phyloP scores from a whole-genome alignment of 805 yeast species.

The Metschnikowia gelsemii region DNA sequence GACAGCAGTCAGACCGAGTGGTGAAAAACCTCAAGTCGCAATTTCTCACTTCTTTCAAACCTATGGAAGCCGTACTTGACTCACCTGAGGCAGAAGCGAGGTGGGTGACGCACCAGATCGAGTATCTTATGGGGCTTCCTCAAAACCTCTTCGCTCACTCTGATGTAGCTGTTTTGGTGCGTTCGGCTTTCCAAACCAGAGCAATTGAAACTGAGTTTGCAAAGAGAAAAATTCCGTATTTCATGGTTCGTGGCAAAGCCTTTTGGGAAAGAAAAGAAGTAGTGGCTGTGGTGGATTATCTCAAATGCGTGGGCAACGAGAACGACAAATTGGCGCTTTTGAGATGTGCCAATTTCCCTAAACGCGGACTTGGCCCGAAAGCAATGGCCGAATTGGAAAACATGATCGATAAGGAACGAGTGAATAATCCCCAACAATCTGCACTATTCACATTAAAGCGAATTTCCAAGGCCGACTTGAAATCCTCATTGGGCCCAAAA shows the following conservation, averaged over 20 bases:
- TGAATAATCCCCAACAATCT: constrained; percentile 1
- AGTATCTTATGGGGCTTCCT: constrained; percentile 46
- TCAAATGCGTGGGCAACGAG: constrained; percentile 60
- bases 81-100: constrained; percentile 55
- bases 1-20: constrained; percentile 52
- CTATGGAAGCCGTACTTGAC: constrained; percentile 43
- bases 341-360: constrained; percentile 58
- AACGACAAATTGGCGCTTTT: constrained; percentile 60
- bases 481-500: constrained; percentile 16
- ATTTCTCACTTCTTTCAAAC: constrained; percentile 40
- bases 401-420: constrained; percentile 24
- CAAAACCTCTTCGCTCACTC: constrained; percentile 41
- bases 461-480: constrained; percentile 8
- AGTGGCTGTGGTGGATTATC: constrained; percentile 56
- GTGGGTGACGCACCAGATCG: constrained; percentile 56
- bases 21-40: constrained; percentile 50
- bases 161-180: constrained; percentile 72
- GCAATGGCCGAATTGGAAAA: constrained; percentile 33
- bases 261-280: constrained; percentile 82
- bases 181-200: constrained; percentile 63
- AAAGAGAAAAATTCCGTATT: constrained; percentile 57
- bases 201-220: constrained; percentile 64
- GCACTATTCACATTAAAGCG: constrained; percentile 13
- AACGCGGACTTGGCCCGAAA: constrained; percentile 65
- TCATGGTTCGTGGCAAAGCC: constrained; percentile 67